Evolutionary conservation across 1,139 yeast species (phyloP).

Genomic region (Diutina rugosa): DNA sequence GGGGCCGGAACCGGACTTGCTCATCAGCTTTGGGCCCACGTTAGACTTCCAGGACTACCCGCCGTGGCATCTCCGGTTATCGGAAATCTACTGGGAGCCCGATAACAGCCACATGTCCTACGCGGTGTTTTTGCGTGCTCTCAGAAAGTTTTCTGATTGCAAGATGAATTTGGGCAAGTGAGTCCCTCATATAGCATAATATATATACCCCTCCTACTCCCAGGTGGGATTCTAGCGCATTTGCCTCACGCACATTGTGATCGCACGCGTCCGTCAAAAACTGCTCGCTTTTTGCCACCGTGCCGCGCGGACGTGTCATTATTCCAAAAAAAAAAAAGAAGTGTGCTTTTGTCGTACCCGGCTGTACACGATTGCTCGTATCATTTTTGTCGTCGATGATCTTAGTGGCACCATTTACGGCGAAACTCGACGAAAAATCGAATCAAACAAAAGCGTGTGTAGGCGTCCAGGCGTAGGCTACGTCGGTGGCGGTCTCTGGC

Average conservation of each 20-base stretch:
- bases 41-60: constrained; percentile 90
- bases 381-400: neutral
- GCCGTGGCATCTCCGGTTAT: constrained; percentile 91
- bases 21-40: constrained; percentile 73
- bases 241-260: neutral
- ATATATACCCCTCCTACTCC: neutral
- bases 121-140: constrained; percentile 74
- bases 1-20: constrained; percentile 82
- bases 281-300: neutral
- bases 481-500: neutral
- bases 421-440: neutral
- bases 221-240: neutral
- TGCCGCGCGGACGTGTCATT: constrained; percentile 3
- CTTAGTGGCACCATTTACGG: neutral
- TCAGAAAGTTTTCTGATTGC: constrained; percentile 66
- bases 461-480: neutral
- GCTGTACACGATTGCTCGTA: neutral
- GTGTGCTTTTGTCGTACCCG: neutral
- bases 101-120: constrained; percentile 72
- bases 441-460: neutral
- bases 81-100: constrained; percentile 85
- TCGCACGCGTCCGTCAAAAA: neutral
- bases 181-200: constrained; percentile 3
- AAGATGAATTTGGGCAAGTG: constrained; percentile 80
- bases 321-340: neutral